Percentiles rank a stretch among this genome's conserved stretches.
phyloP scores from a whole-genome alignment of 2,329 filamentous ascomycete genomes.

The Penicillium sp. region DNA sequence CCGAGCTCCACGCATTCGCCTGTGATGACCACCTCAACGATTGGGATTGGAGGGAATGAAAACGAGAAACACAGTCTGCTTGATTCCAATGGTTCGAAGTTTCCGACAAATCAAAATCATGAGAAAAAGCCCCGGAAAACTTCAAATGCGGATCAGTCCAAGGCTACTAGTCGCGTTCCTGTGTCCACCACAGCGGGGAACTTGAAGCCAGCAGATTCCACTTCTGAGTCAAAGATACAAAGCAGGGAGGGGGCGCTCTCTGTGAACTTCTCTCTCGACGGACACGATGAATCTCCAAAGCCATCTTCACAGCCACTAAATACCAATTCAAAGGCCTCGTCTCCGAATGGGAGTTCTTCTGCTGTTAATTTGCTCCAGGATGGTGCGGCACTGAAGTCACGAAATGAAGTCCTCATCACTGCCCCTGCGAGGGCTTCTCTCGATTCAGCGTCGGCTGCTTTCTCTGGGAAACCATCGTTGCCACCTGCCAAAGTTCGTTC shows the following conservation, averaged over 20 bases:
- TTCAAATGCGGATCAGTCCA: conserved; percentile 21
- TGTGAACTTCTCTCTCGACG: conserved; percentile 25
- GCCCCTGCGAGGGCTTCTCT: conserved; percentile 24
- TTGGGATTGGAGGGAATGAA: conserved; percentile 12
- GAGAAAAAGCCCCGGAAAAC: conserved; percentile 22
- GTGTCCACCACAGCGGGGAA: conserved; percentile 19
- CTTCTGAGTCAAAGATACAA: conserved; percentile 15
- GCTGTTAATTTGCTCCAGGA: conserved; percentile 27
- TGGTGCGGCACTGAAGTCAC: conserved; percentile 23
- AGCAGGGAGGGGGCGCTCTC: conserved; percentile 30
- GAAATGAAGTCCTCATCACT: conserved; percentile 23
- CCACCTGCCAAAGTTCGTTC: conserved; percentile 43
- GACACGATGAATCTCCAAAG: conserved; percentile 22
- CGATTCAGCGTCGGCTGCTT: conserved; percentile 15
- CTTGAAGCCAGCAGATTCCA: conserved; percentile 22
- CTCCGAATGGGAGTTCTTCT: conserved; percentile 20
- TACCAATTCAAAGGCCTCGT: conserved; percentile 25
- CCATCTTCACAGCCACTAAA: conserved; percentile 23
- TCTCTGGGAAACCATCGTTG: conserved; percentile 30
- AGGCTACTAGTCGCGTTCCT: conserved; percentile 24
- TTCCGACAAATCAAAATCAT: conserved; percentile 13
- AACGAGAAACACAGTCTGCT: conserved; percentile 20
- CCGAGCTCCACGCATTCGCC: conserved; percentile 30
- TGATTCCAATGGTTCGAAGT: conserved; percentile 19
- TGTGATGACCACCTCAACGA: conserved; percentile 26